These are phyloP conservation scores for Lithospermum erythrorhizon DNA, from an alignment of 257 asterid genomes.

Conservation along the genomic window DNA sequence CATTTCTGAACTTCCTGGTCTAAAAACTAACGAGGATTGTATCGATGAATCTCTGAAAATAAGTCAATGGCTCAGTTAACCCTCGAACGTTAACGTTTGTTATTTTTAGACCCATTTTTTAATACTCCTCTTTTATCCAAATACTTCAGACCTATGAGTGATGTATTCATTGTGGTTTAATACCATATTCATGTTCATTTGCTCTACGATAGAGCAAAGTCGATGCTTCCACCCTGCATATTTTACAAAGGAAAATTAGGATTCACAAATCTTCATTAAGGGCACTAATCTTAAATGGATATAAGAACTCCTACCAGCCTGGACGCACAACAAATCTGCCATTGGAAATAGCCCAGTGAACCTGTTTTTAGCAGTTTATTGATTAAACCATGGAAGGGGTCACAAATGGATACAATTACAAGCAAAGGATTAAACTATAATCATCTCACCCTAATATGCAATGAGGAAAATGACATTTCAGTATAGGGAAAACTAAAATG, in stretches of 20 bases:
- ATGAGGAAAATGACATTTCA: too few relatives aligned
- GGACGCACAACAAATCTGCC: conserved; percentile 91
- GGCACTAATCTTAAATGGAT: neutral
- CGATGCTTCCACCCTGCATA: conserved; percentile 96
- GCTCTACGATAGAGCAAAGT: conserved; percentile 92
- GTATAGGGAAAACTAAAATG: neutral
- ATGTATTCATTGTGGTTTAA: conserved; percentile 45
- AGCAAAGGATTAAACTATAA: neutral
- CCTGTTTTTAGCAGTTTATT: conserved; percentile 36
- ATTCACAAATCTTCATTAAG: neutral
- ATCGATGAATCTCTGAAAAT: too few relatives aligned
- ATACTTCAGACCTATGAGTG: neutral
- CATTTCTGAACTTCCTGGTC: too few relatives aligned
- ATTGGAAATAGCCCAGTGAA: conserved; percentile 69
- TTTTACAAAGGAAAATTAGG: conserved; percentile 8
- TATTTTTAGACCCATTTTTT: too few relatives aligned
- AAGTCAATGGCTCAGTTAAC: too few relatives aligned
- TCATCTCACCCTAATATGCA: too few relatives aligned
- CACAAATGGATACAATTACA: neutral
- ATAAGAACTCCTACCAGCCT: conserved; percentile 63
- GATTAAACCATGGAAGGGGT: neutral
- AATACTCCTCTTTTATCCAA: neutral
- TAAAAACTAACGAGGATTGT: too few relatives aligned
- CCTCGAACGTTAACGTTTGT: too few relatives aligned
- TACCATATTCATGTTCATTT: conserved; percentile 78